A percentile compares a stretch with the other conserved stretches of the same genome.
phyloP scores from a whole-genome alignment of 2,329 filamentous ascomycete species.

The Boeremia lycopersici region DNA sequence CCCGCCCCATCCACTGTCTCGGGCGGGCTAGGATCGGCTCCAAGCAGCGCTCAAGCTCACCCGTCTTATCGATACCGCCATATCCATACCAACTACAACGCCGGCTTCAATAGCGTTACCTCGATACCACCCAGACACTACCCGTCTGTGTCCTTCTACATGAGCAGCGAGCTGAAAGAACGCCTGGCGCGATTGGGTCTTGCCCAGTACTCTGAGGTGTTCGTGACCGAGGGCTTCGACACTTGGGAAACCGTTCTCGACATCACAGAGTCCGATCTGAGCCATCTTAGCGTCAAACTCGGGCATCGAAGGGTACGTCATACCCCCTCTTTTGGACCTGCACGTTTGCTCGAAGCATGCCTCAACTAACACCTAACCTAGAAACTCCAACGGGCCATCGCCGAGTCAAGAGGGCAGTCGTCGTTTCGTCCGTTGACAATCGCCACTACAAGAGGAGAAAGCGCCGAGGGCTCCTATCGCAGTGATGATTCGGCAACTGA shows the following conservation, averaged over 20 bases:
- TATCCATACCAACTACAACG: conserved; percentile 4
- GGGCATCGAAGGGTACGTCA: conserved; percentile 77
- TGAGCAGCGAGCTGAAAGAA: conserved; percentile 69
- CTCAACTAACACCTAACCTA: conserved; percentile 42
- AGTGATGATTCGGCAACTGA: conserved; percentile 62
- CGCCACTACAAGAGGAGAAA: conserved; percentile 54
- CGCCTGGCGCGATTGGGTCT: conserved; percentile 78
- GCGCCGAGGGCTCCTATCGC: conserved; percentile 60
- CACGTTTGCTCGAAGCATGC: background rate
- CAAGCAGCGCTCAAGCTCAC: conserved; percentile 4
- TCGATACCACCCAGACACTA: conserved; percentile 11
- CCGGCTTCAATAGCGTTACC: conserved; percentile 7
- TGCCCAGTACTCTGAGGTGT: conserved; percentile 74
- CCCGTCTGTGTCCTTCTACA: conserved; percentile 45
- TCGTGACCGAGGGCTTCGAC: conserved; percentile 82
- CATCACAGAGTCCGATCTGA: conserved; percentile 84
- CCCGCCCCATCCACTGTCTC: conserved; percentile 66
- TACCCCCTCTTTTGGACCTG: background rate
- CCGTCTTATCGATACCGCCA: conserved; percentile 15
- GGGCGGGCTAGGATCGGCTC: conserved; percentile 73
- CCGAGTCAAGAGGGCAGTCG: conserved; percentile 67
- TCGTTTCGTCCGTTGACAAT: conserved; percentile 45
- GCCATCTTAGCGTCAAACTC: conserved; percentile 76
- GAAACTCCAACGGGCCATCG: conserved; percentile 85
- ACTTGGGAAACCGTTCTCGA: conserved; percentile 83